Conservation (phyloP, 371 early-diverging fungal species). For the Mucor velutinosus region DNA sequence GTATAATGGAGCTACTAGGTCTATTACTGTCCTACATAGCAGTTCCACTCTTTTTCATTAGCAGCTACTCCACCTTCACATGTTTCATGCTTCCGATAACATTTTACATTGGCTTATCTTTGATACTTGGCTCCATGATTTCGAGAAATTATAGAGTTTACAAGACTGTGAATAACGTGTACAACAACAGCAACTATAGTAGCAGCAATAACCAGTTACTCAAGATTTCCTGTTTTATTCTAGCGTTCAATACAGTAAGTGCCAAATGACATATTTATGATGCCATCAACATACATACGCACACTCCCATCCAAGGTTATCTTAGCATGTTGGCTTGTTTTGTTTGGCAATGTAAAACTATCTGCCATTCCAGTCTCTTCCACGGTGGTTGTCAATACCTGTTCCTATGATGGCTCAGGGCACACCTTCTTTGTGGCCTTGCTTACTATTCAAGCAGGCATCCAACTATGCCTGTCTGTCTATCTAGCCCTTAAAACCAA, state of each 20-base stretch:
- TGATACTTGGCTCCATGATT: constrained; percentile 55
- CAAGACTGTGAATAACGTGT: constrained; percentile 3
- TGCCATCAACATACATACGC: background rate
- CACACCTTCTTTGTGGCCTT: constrained; percentile 30
- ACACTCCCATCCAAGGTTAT: constrained; percentile 38
- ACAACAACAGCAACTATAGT: background rate
- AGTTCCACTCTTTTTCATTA: constrained; percentile 34
- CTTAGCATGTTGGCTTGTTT: constrained; percentile 34
- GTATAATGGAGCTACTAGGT: constrained; percentile 55
- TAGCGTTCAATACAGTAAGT: background rate
- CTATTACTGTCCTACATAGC: constrained; percentile 51
- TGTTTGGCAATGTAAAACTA: constrained; percentile 33
- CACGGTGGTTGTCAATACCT: constrained; percentile 42
- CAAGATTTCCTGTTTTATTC: background rate
- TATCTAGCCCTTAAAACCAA: constrained; percentile 35
- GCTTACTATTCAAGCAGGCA: constrained; percentile 31
- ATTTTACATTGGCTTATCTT: constrained; percentile 50
- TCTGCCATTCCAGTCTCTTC: constrained; percentile 33
- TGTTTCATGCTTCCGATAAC: constrained; percentile 49
- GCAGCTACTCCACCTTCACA: constrained; percentile 40
- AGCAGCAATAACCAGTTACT: background rate
- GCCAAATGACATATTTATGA: background rate
- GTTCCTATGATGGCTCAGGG: constrained; percentile 23
- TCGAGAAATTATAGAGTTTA: constrained; percentile 61
- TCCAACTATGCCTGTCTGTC: constrained; percentile 34